Conservation (phyloP, 2,329 filamentous ascomycete species). For the Aspergillus novoparasiticus region DNA sequence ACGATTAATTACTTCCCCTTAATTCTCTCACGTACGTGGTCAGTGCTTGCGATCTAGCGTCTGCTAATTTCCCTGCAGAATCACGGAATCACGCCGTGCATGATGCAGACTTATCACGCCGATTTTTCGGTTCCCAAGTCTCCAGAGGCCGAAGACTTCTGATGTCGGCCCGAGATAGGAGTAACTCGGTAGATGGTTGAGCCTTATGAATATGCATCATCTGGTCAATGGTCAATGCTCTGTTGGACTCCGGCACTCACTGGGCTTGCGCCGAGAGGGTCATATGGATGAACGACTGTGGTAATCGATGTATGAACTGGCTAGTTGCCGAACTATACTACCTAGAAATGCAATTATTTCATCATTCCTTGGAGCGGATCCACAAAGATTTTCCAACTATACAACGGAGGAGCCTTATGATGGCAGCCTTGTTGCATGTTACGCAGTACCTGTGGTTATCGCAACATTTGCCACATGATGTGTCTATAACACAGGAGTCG, state of each 20-base stretch:
- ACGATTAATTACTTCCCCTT: neutral
- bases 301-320: neutral
- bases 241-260: too few species aligned
- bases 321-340: neutral
- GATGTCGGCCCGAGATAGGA: neutral
- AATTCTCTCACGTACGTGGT: neutral
- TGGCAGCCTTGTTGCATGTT: neutral
- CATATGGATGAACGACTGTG: neutral
- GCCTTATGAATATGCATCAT: neutral
- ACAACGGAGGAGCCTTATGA: neutral
- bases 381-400: neutral
- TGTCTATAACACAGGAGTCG: neutral
- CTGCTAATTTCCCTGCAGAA: neutral
- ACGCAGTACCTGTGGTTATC: neutral
- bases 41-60: conserved; percentile 4
- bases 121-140: neutral
- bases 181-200: neutral
- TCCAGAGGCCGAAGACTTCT: neutral
- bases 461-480: neutral
- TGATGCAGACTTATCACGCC: neutral
- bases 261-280: neutral
- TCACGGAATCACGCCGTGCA: neutral
- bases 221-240: neutral
- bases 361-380: too few species aligned
- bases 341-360: neutral